phyloP scores from a whole-genome alignment of 768 basidiomycete species.

The Lactarius hatsudake region DNA sequence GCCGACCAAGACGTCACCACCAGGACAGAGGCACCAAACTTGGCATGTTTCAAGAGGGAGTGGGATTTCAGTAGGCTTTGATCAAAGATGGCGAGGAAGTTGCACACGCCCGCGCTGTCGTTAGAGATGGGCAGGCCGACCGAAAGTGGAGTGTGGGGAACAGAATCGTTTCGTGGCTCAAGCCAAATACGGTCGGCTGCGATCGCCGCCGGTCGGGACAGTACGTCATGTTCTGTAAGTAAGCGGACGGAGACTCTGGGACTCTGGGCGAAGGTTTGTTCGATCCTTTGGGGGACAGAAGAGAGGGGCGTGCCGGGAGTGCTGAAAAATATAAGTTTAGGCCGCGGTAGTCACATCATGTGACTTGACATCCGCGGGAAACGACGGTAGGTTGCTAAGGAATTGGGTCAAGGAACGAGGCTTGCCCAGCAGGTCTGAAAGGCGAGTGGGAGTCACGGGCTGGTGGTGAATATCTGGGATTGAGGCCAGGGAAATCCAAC shows the following conservation, averaged over 20 bases:
- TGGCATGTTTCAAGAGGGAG: conserved; percentile 64
- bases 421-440: conserved; percentile 48
- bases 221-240: conserved; percentile 68
- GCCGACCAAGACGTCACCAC: conserved; percentile 72
- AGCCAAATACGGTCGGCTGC: conserved; percentile 68
- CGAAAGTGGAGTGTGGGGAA: conserved; percentile 50
- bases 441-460: conserved; percentile 55
- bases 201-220: conserved; percentile 71
- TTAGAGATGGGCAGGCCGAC: conserved; percentile 55
- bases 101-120: conserved; percentile 46
- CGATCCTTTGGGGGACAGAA: conserved; percentile 47
- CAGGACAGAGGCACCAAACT: conserved; percentile 65
- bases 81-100: conserved; percentile 76
- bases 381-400: conserved; percentile 29
- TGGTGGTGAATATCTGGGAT: conserved; percentile 49
- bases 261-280: conserved; percentile 55
- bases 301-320: conserved; percentile 53
- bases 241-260: conserved; percentile 55
- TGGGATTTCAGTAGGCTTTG: conserved; percentile 76
- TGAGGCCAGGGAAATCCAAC: conserved; percentile 40
- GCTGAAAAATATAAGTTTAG: conserved; percentile 61
- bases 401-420: conserved; percentile 46
- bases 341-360: conserved; percentile 36
- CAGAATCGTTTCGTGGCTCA: conserved; percentile 41
- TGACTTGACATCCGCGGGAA: conserved; percentile 30